Conservation (phyloP, 192 early-diverging fungal species). For the Coemansia sp. region DNA sequence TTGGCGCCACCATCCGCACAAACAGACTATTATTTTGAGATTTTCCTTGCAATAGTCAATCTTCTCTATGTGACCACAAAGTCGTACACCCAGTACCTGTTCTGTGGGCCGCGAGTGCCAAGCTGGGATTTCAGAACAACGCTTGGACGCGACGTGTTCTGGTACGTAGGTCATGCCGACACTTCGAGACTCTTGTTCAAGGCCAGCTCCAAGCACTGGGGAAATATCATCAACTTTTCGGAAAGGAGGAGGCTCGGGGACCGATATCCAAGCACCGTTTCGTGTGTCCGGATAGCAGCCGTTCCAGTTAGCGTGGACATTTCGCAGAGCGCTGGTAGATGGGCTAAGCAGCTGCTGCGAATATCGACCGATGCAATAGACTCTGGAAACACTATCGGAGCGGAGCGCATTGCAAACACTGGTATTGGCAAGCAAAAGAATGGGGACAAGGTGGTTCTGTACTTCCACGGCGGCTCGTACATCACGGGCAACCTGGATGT, state of each 20-base stretch:
- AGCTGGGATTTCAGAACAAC: slow-evolving; percentile 29
- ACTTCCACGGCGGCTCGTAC: slow-evolving; percentile 78
- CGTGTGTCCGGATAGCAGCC: background rate
- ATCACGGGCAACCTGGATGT: slow-evolving; percentile 37
- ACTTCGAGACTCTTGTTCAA: background rate
- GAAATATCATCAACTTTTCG: background rate
- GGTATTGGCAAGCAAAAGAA: background rate
- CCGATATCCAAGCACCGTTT: background rate
- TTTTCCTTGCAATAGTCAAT: background rate
- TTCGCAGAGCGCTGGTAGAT: background rate
- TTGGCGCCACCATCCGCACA: background rate
- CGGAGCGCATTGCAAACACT: slow-evolving; percentile 14
- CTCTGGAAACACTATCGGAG: slow-evolving; percentile 3
- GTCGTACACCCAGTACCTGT: slow-evolving; percentile 1
- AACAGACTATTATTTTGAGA: background rate
- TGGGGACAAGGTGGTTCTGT: slow-evolving; percentile 47
- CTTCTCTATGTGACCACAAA: background rate
- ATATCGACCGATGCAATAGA: background rate
- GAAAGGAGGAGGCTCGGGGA: background rate
- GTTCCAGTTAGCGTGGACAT: background rate
- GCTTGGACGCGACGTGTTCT: slow-evolving; percentile 26
- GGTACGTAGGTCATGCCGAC: background rate
- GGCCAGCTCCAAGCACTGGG: slow-evolving; percentile 13
- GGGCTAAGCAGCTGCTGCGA: background rate
- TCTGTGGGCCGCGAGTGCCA: slow-evolving; percentile 5